Base-by-base conservation (phyloP, 768 basidiomycete species). In the Lyophyllum semitale region DNA sequence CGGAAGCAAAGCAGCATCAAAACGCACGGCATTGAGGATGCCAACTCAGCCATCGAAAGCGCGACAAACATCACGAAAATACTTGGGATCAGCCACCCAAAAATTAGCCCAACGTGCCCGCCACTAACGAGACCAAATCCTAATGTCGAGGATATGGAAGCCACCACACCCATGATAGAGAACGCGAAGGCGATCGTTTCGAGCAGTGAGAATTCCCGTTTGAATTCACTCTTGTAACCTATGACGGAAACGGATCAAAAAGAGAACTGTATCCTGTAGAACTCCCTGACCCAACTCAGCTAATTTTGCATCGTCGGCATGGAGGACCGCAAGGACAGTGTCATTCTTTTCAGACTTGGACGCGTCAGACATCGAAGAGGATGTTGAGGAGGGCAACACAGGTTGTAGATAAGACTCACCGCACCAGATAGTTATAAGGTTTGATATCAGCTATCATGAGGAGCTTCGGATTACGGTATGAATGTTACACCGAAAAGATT, bases 51-150 rank as follows among this genome's bases (percentile, higher is more conserved):
- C 77, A 90, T 83, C n/a, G 82, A 86, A 15, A 84, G 75, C 3
- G 88, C 87, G 15, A 89, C 77, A 5, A 79, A 75, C 72, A 84
- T 75, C 25, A 89, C 88, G 57, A 89, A 89, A 43, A 84, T 70
- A 59, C 77, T 78, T 6, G 88, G 88, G 59, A 89, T 86, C 25
- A 89, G 70, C 88, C 88, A 90, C 33, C 88, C 88, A 73, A 84
- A 89, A 18, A 89, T 80, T 79, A 90, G 83, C 15, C 88, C 88
- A 22, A 88, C 86, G 68, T 90, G 88, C 2, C 88, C 88, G 51
- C 88, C 88, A 53, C 83, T 82, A 4, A 79, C 68, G 6, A 90
- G 76, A 0, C 81, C 82, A 67, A 90, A 90, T 1, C 78, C 80
- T 35, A 85, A 70, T 2, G 85, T 88, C 3, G 87, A 86, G 2